Evolutionary conservation across 495 filamentous ascomycete genomes (phyloP), one percentile per base, ranked within the genome.

Genomic region (Penicillium taxi): DNA sequence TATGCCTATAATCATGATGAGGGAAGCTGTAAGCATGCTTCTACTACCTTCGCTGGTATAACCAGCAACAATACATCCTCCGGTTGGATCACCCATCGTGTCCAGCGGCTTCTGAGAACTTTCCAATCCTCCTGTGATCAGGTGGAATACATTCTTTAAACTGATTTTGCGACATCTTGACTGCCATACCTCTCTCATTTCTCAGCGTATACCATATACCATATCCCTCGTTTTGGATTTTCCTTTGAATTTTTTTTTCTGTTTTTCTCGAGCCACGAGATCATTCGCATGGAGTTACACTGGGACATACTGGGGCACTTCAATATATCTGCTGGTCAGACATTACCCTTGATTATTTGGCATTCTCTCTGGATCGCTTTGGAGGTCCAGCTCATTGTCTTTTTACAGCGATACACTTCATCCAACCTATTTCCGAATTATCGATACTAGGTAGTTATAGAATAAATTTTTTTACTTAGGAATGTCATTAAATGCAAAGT

Each of bases 1-100:
- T 69, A 64, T 21, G 62, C 65, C 0, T 60, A 62, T 28, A 45
- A 55, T 4, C 46, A 55, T 5, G 32, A 46, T 3, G 44, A 58
- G 3, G 16, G 35, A 52, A 52, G 45, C 40, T 56, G 45, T 40
- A 56, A 54, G 18, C 53, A 56, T 16, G 58, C 58, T 8, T 63
- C 65, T 5, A 57, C 47, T 0, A 54, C 52, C 4, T 32, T 62
- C 15, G 41, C 41, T 5, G 56, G 58, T 11, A 32, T 47, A 12
- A 27, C 41, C 15, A 57, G 35, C 9, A 48, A 47, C 14, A 45
- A 48, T 9, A 50, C 45, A 2, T 39, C 43, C n/a, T 61, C 58
- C 8, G 59, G 59, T 9, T 63, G 59, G 59, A 61, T 59, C 30
- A 40, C 26, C 1, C 29, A 38, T 8, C 47, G 59, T 7, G 45